phyloP scores from a whole-genome alignment of 192 early-diverging fungal species.

The Linnemannia hyalina region DNA sequence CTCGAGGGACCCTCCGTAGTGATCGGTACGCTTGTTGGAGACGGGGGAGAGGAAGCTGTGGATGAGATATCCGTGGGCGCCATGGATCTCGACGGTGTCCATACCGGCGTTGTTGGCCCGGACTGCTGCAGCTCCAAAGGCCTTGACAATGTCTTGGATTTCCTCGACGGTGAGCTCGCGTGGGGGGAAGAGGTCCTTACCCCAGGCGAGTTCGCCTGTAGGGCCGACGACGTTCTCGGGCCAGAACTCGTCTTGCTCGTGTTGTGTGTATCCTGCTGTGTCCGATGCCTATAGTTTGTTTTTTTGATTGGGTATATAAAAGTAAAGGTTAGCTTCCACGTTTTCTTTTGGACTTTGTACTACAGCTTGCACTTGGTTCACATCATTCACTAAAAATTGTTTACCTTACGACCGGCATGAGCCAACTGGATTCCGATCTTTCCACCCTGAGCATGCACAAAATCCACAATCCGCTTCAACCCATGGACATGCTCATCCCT shows the following conservation, averaged over 20 bases:
- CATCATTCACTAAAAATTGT: background rate
- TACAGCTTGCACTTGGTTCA: background rate
- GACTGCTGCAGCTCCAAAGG: constrained; percentile 73
- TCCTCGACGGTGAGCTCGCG: constrained; percentile 72
- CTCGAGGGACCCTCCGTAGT: constrained; percentile 91
- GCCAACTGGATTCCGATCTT: constrained; percentile 81
- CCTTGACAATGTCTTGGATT: constrained; percentile 71
- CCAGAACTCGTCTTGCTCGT: constrained; percentile 65
- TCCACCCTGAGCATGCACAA: constrained; percentile 71
- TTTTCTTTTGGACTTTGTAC: background rate
- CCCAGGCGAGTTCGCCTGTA: constrained; percentile 56
- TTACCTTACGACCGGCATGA: constrained; percentile 84
- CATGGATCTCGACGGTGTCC: constrained; percentile 90
- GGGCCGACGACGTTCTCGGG: constrained; percentile 77
- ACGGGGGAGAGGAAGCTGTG: constrained; percentile 84
- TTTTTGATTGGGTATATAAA: too few relatives aligned
- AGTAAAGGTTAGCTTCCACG: background rate
- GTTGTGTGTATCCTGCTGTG: background rate
- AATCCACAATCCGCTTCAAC: constrained; percentile 67
- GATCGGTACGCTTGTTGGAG: constrained; percentile 87
- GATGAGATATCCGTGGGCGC: constrained; percentile 91
- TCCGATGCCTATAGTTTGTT: constrained; percentile 13
- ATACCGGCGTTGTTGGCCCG: constrained; percentile 85
- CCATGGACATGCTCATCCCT: constrained; percentile 78
- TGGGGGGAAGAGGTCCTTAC: constrained; percentile 55